phyloP scores from a whole-genome alignment of 768 basidiomycete genomes.

The Grammothele lineata region DNA sequence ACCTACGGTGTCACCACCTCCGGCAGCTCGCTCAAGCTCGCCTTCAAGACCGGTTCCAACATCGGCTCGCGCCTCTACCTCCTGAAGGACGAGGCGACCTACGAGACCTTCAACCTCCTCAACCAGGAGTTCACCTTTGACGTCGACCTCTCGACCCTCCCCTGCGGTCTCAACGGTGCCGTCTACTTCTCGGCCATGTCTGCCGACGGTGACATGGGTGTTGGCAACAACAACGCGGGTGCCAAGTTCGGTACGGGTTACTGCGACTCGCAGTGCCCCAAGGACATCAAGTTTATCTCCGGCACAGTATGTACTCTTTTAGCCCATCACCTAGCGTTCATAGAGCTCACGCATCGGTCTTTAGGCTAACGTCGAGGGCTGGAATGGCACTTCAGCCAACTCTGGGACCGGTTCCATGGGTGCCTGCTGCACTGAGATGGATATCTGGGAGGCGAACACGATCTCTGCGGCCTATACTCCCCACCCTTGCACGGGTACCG shows the following conservation, averaged over 20 bases:
- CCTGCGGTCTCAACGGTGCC: conserved; percentile 57
- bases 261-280: conserved; percentile 58
- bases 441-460: conserved; percentile 31
- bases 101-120: conserved; percentile 44
- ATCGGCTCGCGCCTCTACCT: conserved; percentile 43
- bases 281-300: conserved; percentile 55
- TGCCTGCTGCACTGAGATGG: conserved; percentile 31
- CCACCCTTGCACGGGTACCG: conserved; percentile 31
- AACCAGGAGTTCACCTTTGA: conserved; percentile 58
- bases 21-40: conserved; percentile 28
- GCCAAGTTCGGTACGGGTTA: conserved; percentile 60
- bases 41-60: conserved; percentile 29
- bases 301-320: conserved; percentile 36
- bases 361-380: conserved; percentile 26
- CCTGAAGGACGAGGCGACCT: conserved; percentile 31
- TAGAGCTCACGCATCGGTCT: neutral
- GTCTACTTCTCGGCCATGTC: conserved; percentile 59
- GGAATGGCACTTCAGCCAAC: conserved; percentile 20
- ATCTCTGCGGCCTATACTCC: conserved; percentile 24
- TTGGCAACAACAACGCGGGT: conserved; percentile 45
- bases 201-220: conserved; percentile 48
- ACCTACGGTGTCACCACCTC: conserved; percentile 31
- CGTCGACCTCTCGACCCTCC: conserved; percentile 52
- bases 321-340: too few relatives aligned
- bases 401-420: conserved; percentile 24